Evolutionary conservation across 176 grass and related monocot genomes (phyloP).

Genomic region (Ensete glaucum): DNA sequence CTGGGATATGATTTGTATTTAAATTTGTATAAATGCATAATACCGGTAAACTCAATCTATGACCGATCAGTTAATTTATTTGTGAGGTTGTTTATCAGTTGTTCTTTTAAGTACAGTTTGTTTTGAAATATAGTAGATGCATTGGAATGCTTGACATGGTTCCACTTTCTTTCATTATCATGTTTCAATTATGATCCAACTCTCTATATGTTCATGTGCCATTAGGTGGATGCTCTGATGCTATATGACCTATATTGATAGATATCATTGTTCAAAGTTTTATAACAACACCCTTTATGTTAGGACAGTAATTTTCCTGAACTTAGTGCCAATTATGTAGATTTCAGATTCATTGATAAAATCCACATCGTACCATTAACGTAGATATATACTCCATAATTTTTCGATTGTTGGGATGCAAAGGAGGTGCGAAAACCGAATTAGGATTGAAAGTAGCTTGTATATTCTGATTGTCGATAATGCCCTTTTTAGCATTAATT

Average conservation of each 20-base stretch:
- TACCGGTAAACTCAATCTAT: neutral
- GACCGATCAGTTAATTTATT: neutral
- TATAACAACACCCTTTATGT: neutral
- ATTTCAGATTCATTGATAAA: too few species aligned
- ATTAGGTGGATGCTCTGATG: neutral
- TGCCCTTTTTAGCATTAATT: too few species aligned
- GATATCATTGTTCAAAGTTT: neutral
- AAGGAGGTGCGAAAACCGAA: too few species aligned
- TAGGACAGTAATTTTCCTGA: neutral
- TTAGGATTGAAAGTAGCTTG: too few species aligned
- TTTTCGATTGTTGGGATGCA: too few species aligned
- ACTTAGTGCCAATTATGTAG: too few species aligned
- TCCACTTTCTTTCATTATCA: neutral
- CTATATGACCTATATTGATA: neutral
- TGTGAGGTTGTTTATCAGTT: neutral
- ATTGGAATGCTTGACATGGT: neutral
- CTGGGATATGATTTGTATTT: conserved; percentile 14
- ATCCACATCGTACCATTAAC: too few species aligned
- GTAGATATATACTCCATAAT: too few species aligned
- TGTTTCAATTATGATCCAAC: neutral
- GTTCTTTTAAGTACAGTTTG: neutral
- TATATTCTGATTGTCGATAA: too few species aligned
- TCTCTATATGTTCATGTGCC: neutral
- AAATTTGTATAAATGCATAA: conserved; percentile 10
- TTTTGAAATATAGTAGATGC: neutral